Evolutionary conservation across 2,329 filamentous ascomycete genomes (phyloP).

Genomic region (Diplodia intermedia): DNA sequence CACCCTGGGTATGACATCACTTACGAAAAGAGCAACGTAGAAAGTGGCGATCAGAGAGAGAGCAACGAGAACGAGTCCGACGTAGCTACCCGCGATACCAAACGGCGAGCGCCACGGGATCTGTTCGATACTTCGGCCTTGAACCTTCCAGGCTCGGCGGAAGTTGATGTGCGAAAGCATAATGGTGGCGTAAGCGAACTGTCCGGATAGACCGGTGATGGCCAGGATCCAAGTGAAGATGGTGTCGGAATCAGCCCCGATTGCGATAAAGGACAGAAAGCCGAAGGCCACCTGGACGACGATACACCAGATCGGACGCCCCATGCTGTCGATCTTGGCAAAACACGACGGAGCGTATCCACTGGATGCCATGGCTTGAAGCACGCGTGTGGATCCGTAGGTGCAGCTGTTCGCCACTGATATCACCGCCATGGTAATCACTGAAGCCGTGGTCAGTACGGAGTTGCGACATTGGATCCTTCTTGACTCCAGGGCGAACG

Average conservation of each 20-base stretch:
- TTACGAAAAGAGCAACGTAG: background rate
- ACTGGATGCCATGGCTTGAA: slow-evolving; percentile 85
- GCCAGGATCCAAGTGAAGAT: slow-evolving; percentile 70
- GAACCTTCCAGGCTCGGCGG: slow-evolving; percentile 63
- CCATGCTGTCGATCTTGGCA: slow-evolving; percentile 63
- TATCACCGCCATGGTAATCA: slow-evolving; percentile 84
- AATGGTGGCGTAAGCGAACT: slow-evolving; percentile 76
- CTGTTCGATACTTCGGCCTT: slow-evolving; percentile 69
- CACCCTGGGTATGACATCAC: too few relatives aligned
- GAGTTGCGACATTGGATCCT: background rate
- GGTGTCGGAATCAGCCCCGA: slow-evolving; percentile 49
- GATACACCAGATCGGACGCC: slow-evolving; percentile 63
- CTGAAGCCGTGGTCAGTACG: slow-evolving; percentile 43
- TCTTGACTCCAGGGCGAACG: background rate
- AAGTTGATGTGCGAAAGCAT: slow-evolving; percentile 70
- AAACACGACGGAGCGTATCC: slow-evolving; percentile 60
- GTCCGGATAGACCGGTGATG: slow-evolving; percentile 71
- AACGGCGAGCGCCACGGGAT: slow-evolving; percentile 80
- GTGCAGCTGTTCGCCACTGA: slow-evolving; percentile 88
- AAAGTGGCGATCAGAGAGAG: background rate
- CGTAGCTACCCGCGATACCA: slow-evolving; percentile 77
- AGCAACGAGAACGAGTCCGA: slow-evolving; percentile 57
- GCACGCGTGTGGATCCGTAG: slow-evolving; percentile 84
- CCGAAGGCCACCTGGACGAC: slow-evolving; percentile 59
- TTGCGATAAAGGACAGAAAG: slow-evolving; percentile 62